Base-by-base conservation (phyloP, 352 stramenopile genomes). In the Pythium pyrilobum region DNA sequence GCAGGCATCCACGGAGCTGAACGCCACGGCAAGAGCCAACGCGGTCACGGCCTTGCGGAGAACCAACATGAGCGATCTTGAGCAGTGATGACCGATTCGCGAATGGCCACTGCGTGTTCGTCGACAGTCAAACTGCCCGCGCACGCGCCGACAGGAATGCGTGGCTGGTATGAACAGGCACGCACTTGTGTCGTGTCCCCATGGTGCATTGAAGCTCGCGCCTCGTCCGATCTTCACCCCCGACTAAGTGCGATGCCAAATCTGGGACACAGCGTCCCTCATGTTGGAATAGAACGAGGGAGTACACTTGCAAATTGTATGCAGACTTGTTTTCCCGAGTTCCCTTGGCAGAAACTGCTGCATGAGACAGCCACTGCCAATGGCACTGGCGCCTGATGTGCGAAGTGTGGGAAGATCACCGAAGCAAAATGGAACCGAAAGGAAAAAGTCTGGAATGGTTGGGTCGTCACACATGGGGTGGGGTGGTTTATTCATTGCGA, bases 1-100 rank as follows among this genome's bases (percentile, higher is more conserved):
- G 59, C 86, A 96, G 16, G 59, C 79, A 38, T 85, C 50, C 15
- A n/a, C 29, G 4, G 16, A 28, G 3, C n/a, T 29, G 18, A 50
- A 4, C 20, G 46, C 28, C 5, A 27, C 27, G 4, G 31, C 43
- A 4, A 47, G 13, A 37, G 46, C 32, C 10, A 53, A 24, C 13
- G 49, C 12, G n/a, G 25, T 21, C 10, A 72, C 38, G 23, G 66
- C 27, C 13, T 47, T 38, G 21, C 8, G 25, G 15, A 45, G 25
- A 11, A 36, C 15, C 37, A 31, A 9, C 34, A 45, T n/a, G n/a
- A n/a, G n/a, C n/a, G n/a, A n/a, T n/a, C n/a, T n/a, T n/a, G n/a
- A n/a, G n/a, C n/a, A n/a, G n/a, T n/a, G n/a, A n/a, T n/a, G n/a
- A n/a, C n/a, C n/a, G n/a, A n/a, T 45, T 45, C 21, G 12, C 20